Evolutionary conservation across 164 flowering plant genomes (phyloP), one percentile per base, ranked within the genome.

Genomic region (Stephania cephalantha): DNA sequence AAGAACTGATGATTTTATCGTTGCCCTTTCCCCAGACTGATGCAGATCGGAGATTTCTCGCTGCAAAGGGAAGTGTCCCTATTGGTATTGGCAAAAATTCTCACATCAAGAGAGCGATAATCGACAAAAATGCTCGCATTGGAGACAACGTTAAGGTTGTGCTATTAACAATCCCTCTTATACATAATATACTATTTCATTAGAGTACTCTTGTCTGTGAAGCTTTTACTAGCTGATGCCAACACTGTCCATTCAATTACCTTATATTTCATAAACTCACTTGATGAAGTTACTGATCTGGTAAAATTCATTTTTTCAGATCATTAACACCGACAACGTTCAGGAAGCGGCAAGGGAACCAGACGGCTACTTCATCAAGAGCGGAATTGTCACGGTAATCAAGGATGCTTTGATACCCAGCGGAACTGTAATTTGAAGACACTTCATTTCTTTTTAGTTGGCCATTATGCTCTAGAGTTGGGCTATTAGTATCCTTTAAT

Each of bases 301-400:
- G 22, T 4, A 17, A 30, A 29, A 31, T 13, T 35, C 9, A 45
- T 46, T 66, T 30, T 9, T 82, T 55, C 95, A 95, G 99, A 95
- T 95, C 80, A 81, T 91, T 48, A 95, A 91, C 78, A 75, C 81
- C 9, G 96, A 90, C 78, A 82, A 84, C 67, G 94, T 95, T 80
- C 99, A 91, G 85, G 99, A 95, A 86, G 97, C 98, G 13, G 98
- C 98, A 7, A 85, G 97, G 55, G 99, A 95, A 81, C 90, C 97
- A n/a, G 97, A 91, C 52, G 99, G 99, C 1, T 93, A 95, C 84
- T 92, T 95, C 87, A 92, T 95, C 52, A 95, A 92, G 88, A 90
- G 97, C 22, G 97, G 99, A 58, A 95, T 93, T 69, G 99, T 95
- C 42, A 95, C 98, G 0, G 87, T 95, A 7, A 90, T 95, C 78